These are phyloP conservation scores for Exophiala lecanii-corni DNA, from an alignment of 2,329 filamentous ascomycete species.

Conservation along the genomic window DNA sequence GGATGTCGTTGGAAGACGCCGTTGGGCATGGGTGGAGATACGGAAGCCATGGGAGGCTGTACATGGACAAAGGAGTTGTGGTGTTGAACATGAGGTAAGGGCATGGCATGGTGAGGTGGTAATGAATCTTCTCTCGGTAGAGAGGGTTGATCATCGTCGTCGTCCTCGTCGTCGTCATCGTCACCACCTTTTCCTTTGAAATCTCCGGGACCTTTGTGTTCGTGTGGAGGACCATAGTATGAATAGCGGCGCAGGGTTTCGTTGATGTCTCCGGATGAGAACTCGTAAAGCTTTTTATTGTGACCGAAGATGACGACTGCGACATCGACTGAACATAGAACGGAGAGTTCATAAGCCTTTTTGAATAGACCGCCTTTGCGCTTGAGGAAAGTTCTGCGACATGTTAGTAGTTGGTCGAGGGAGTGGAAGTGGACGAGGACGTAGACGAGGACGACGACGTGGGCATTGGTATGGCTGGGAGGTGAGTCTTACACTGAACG, in stretches of 20 bases:
- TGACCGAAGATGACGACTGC: conserved; percentile 97
- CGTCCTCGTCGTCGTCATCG: conserved; percentile 79
- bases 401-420: conserved; percentile 6
- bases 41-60: conserved; percentile 75
- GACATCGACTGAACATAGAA: conserved; percentile 96
- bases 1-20: conserved; percentile 70
- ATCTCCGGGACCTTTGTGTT: conserved; percentile 92
- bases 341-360: conserved; percentile 97
- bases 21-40: conserved; percentile 81
- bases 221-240: conserved; percentile 88
- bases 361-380: conserved; percentile 98
- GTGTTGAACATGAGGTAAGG: conserved; percentile 63
- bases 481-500: conserved; percentile 75
- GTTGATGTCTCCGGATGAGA: conserved; percentile 89
- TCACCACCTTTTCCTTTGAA: conserved; percentile 72
- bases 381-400: conserved; percentile 90
- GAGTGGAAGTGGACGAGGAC: neutral
- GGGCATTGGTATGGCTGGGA: no score
- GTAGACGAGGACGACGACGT: no score
- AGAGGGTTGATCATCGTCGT: conserved; percentile 59
- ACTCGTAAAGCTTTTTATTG: conserved; percentile 99
- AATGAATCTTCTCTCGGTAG: conserved; percentile 64
- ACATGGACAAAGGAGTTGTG: conserved; percentile 71
- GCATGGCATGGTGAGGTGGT: conserved; percentile 44
- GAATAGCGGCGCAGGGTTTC: conserved; percentile 83